A percentile compares a stretch with the other conserved stretches of the same genome.
These are phyloP conservation scores for Hygrophorus pudorinus DNA, from an alignment of 768 basidiomycete species.

Conservation along the genomic window DNA sequence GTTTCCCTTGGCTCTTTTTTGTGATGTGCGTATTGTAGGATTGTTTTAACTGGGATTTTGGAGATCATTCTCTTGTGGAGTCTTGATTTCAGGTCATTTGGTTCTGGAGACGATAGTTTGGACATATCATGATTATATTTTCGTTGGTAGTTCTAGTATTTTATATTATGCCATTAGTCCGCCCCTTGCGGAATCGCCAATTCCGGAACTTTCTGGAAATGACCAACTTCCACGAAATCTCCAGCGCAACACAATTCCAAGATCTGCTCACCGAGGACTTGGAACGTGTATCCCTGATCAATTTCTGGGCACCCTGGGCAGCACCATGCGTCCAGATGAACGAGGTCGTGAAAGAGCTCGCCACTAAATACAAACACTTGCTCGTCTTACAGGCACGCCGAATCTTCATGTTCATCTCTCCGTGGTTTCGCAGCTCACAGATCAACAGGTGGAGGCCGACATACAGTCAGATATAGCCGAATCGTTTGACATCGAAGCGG, in stretches of 20 bases:
- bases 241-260: constrained; percentile 66
- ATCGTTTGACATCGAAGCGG: constrained; percentile 85
- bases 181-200: too few species aligned
- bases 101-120: too few species aligned
- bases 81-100: too few species aligned
- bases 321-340: constrained; percentile 89
- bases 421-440: background rate
- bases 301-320: constrained; percentile 94
- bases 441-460: constrained; percentile 74
- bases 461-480: constrained; percentile 75
- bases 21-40: constrained; percentile 39
- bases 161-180: too few species aligned
- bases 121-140: too few species aligned
- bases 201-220: too few species aligned
- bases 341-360: constrained; percentile 60
- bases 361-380: constrained; percentile 56
- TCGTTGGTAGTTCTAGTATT: too few species aligned
- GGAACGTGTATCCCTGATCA: constrained; percentile 71
- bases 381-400: constrained; percentile 64
- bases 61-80: background rate
- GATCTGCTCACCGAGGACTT: constrained; percentile 67
- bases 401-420: background rate
- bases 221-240: constrained; percentile 32
- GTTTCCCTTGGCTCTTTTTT: constrained; percentile 14
- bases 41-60: constrained; percentile 67